These are phyloP conservation scores for Pisolithus orientalis DNA, from an alignment of 768 basidiomycete genomes.

Conservation along the genomic window DNA sequence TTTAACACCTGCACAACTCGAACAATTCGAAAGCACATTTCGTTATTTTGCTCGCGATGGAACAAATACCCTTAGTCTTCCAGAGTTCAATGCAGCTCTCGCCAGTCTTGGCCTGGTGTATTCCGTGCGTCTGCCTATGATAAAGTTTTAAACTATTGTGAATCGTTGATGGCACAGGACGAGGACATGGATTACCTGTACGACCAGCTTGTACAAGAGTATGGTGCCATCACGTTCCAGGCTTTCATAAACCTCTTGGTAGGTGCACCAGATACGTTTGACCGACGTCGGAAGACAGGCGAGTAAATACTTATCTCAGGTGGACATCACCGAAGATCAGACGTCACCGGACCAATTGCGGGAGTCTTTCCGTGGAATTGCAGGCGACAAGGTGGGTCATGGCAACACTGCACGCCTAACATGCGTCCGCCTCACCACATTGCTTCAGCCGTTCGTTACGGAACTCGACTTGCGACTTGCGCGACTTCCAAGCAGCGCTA, in stretches of 20 bases:
- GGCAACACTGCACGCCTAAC: not conserved
- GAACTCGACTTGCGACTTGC: slow-evolving; percentile 88
- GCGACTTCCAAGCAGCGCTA: slow-evolving; percentile 64
- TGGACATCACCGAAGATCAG: slow-evolving; percentile 94
- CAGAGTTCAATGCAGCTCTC: slow-evolving; percentile 91
- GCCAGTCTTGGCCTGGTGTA: slow-evolving; percentile 94
- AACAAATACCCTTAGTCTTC: slow-evolving; percentile 75
- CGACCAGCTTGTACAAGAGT: slow-evolving; percentile 69
- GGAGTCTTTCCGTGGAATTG: slow-evolving; percentile 89
- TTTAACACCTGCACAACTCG: slow-evolving; percentile 89
- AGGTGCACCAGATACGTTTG: slow-evolving; percentile 28
- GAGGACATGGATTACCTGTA: slow-evolving; percentile 85
- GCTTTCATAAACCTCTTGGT: slow-evolving; percentile 94
- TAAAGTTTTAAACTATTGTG: slow-evolving; percentile 19
- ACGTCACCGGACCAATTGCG: slow-evolving; percentile 88
- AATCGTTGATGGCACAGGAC: slow-evolving; percentile 41
- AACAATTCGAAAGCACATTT: slow-evolving; percentile 97
- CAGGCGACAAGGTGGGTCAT: slow-evolving; percentile 71
- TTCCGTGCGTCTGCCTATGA: slow-evolving; percentile 42
- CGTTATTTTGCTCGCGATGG: slow-evolving; percentile 95
- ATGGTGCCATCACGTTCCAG: slow-evolving; percentile 88
- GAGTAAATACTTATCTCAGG: slow-evolving; percentile 38
- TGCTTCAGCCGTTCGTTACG: slow-evolving; percentile 76
- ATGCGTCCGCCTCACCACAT: not conserved
- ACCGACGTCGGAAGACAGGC: not conserved